A percentile compares a stretch with the other conserved stretches of the same genome.
These are phyloP conservation scores for Claviceps humidiphila DNA, from an alignment of 2,329 filamentous ascomycete genomes.

Conservation along the genomic window DNA sequence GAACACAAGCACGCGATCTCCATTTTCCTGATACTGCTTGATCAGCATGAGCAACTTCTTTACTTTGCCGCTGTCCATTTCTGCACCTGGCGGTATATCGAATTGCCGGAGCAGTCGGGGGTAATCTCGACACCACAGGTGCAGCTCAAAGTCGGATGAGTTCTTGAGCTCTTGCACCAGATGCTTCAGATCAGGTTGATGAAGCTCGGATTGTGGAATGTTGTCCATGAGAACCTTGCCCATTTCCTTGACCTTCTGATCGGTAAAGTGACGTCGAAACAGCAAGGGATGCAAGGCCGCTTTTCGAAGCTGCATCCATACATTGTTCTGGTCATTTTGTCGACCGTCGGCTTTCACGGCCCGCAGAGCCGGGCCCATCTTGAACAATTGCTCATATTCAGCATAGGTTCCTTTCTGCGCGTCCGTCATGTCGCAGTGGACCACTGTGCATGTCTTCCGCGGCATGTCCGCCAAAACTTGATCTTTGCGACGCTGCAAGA, in stretches of 20 bases:
- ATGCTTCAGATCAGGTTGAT: constrained; percentile 37
- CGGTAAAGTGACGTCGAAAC: constrained; percentile 68
- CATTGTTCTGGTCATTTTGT: constrained; percentile 48
- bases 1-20: constrained; percentile 81
- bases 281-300: constrained; percentile 85
- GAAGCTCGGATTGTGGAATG: constrained; percentile 41
- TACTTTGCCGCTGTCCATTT: constrained; percentile 69
- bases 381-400: constrained; percentile 48
- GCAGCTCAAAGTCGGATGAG: constrained; percentile 52
- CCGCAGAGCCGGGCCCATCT: constrained; percentile 42
- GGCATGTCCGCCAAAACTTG: constrained; percentile 82
- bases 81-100: constrained; percentile 39
- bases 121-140: constrained; percentile 51
- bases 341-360: constrained; percentile 34
- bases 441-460: constrained; percentile 61
- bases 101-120: constrained; percentile 34
- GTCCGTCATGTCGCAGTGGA: constrained; percentile 67
- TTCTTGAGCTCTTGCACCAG: constrained; percentile 42
- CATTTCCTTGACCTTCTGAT: constrained; percentile 65
- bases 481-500: constrained; percentile 83
- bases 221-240: constrained; percentile 61
- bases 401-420: constrained; percentile 64
- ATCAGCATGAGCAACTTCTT: constrained; percentile 65
- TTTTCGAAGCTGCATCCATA: constrained; percentile 84
- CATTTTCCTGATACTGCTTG: constrained; percentile 57